These are phyloP conservation scores for Fallopia convolvulus DNA, from an alignment of 148 eudicot species.

Conservation along the genomic window DNA sequence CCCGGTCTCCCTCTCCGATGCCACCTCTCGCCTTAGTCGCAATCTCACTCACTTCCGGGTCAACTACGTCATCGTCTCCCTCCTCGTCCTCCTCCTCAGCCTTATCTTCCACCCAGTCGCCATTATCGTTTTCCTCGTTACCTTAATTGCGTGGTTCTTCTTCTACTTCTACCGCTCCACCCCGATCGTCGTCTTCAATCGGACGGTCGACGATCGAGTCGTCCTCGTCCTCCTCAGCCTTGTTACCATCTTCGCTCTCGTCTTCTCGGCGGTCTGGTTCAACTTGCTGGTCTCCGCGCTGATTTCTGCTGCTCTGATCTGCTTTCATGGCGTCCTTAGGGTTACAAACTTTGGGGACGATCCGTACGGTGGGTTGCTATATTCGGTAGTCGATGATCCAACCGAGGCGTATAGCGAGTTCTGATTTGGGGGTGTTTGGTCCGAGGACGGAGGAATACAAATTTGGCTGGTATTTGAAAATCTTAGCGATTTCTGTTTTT, in stretches of 20 bases:
- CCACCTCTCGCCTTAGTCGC: slow-evolving; percentile 22
- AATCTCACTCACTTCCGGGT: slow-evolving; percentile 43
- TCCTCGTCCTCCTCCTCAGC: slow-evolving; percentile 26
- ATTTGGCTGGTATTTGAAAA: slow-evolving; percentile 5
- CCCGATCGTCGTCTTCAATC: slow-evolving; percentile 23
- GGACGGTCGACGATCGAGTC: slow-evolving; percentile 28
- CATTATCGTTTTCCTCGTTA: slow-evolving; percentile 28
- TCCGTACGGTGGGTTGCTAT: slow-evolving; percentile 41
- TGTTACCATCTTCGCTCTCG: slow-evolving; percentile 22
- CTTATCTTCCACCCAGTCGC: slow-evolving; percentile 38
- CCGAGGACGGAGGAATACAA: not conserved
- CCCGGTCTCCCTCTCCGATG: slow-evolving; percentile 37
- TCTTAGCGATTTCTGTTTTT: slow-evolving; percentile 3
- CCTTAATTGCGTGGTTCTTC: slow-evolving; percentile 27
- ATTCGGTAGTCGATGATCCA: slow-evolving; percentile 30
- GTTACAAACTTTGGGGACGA: slow-evolving; percentile 40
- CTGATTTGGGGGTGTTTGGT: slow-evolving; percentile 11
- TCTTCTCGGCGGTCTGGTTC: slow-evolving; percentile 32
- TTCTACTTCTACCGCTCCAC: slow-evolving; percentile 28
- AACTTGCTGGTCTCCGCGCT: slow-evolving; percentile 22
- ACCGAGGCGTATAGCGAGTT: slow-evolving; percentile 34
- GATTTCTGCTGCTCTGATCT: slow-evolving; percentile 18
- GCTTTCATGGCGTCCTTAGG: slow-evolving; percentile 44
- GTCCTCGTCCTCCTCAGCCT: slow-evolving; percentile 18
- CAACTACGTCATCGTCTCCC: slow-evolving; percentile 38